phyloP scores from a whole-genome alignment of 2,329 filamentous ascomycete species.

The Saccharata proteae region DNA sequence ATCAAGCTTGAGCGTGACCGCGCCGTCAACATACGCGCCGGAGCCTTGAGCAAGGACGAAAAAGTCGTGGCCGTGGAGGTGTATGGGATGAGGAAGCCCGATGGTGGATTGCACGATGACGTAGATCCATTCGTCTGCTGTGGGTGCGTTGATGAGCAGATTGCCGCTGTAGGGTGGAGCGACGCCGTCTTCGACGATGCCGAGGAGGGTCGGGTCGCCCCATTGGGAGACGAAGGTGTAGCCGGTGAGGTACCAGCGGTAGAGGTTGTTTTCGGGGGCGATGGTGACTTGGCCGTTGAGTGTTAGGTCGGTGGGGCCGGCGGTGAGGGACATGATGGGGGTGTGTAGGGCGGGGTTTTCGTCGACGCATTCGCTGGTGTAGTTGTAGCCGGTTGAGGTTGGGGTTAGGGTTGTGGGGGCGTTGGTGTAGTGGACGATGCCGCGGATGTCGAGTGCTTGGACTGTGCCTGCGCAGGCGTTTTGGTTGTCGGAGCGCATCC shows the following conservation, averaged over 20 bases:
- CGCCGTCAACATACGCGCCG: constrained; percentile 21
- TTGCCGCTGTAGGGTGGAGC: constrained; percentile 20
- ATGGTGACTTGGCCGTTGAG: constrained; percentile 15
- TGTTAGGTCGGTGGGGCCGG: constrained; percentile 13
- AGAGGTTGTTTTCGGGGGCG: constrained; percentile 22
- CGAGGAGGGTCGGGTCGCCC: constrained; percentile 25
- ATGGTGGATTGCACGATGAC: constrained; percentile 15
- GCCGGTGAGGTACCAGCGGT: constrained; percentile 29
- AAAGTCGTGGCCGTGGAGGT: constrained; percentile 32
- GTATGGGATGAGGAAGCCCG: constrained; percentile 28
- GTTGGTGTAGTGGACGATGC: constrained; percentile 27
- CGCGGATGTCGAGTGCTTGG: constrained; percentile 21
- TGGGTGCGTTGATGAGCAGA: constrained; percentile 6
- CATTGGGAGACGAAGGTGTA: constrained; percentile 28
- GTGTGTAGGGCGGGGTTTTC: constrained; percentile 24
- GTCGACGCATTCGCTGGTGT: constrained; percentile 25
- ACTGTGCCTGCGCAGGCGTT: constrained; percentile 25
- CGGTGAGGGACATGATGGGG: constrained; percentile 18
- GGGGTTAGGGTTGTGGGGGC: constrained; percentile 17
- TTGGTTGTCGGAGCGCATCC: constrained; percentile 27
- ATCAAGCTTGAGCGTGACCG: constrained; percentile 21
- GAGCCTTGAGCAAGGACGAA: constrained; percentile 28
- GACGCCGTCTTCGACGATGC: constrained; percentile 21
- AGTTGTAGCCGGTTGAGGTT: constrained; percentile 21
- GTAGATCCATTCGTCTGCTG: constrained; percentile 4